Conservation (phyloP, 2,329 filamentous ascomycete genomes). For the Aspergillus aculeatus region DNA sequence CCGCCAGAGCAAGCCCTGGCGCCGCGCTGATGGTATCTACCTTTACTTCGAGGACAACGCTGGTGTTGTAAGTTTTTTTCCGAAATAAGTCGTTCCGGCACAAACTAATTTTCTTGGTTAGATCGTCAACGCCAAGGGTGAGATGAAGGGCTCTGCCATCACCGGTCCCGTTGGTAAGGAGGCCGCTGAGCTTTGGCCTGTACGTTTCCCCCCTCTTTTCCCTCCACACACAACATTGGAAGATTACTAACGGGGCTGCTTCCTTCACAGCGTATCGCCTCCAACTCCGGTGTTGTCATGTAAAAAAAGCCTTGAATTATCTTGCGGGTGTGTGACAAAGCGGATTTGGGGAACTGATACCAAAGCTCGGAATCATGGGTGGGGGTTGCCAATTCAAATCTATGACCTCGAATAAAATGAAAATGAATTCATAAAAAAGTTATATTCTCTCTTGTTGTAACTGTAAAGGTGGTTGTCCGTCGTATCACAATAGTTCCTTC, state of each 20-base stretch:
- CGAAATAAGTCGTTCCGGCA: too few relatives aligned
- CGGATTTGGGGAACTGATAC: slow-evolving; percentile 17
- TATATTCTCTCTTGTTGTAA: neutral
- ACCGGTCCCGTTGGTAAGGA: slow-evolving; percentile 99
- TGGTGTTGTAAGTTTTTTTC: slow-evolving; percentile 94
- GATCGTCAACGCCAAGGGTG: slow-evolving; percentile 99
- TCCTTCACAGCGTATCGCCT: slow-evolving; percentile 80
- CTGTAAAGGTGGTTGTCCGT: too few relatives aligned
- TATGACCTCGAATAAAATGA: slow-evolving; percentile 8
- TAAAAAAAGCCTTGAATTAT: slow-evolving; percentile 56
- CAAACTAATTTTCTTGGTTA: slow-evolving; percentile 36
- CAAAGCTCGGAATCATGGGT: slow-evolving; percentile 13
- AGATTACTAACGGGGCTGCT: slow-evolving; percentile 31
- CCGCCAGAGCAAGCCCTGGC: slow-evolving; percentile 98
- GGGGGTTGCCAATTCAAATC: neutral
- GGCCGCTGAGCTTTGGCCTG: slow-evolving; percentile 98
- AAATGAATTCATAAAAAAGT: slow-evolving; percentile 12
- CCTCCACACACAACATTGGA: too few relatives aligned
- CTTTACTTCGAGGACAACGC: slow-evolving; percentile 99
- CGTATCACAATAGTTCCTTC: too few relatives aligned
- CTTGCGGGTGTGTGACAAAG: slow-evolving; percentile 8
- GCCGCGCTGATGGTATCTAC: slow-evolving; percentile 96
- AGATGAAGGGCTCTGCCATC: slow-evolving; percentile 99
- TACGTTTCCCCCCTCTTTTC: slow-evolving; percentile 51
- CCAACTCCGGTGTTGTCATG: slow-evolving; percentile 99